Evolutionary conservation across 2,329 filamentous ascomycete species (phyloP).

Genomic region (Elsinoe perseae): DNA sequence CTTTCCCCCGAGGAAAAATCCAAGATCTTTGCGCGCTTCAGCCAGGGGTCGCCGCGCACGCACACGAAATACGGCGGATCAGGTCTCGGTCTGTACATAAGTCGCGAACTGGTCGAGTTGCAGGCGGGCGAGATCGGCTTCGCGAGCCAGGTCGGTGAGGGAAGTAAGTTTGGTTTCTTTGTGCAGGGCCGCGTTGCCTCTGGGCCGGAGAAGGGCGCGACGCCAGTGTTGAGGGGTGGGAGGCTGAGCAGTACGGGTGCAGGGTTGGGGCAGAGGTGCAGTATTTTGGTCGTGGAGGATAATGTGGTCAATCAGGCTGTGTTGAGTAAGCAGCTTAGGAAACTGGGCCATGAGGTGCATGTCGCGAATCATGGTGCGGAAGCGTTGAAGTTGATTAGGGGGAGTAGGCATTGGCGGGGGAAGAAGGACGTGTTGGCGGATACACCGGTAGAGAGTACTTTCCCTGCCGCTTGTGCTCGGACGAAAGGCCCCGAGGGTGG

Average conservation of each 20-base stretch:
- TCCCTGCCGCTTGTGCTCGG: neutral
- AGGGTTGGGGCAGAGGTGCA: neutral
- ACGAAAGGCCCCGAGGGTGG: neutral
- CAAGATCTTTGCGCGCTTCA: constrained; percentile 59
- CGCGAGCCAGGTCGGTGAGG: neutral
- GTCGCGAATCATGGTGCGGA: constrained; percentile 14
- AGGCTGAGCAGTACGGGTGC: neutral
- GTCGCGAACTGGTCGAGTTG: constrained; percentile 37
- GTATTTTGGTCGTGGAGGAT: constrained; percentile 15
- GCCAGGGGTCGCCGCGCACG: constrained; percentile 58
- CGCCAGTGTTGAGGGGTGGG: neutral
- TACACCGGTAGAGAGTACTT: neutral
- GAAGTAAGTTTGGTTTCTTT: constrained; percentile 14
- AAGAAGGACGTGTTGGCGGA: neutral
- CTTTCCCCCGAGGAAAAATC: constrained; percentile 32
- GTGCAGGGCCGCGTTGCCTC: neutral
- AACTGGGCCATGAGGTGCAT: constrained; percentile 13
- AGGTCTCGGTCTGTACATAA: constrained; percentile 63
- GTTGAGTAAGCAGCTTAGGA: constrained; percentile 15
- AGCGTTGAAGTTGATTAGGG: constrained; percentile 11
- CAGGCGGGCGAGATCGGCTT: constrained; percentile 13
- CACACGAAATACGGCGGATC: constrained; percentile 64
- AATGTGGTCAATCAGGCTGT: constrained; percentile 16
- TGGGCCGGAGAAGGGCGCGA: neutral
- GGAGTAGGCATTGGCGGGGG: neutral